A percentile compares a stretch with the other conserved stretches of the same genome.
phyloP scores from a whole-genome alignment of 129 eudicot species.

The Cynara cardunculus region DNA sequence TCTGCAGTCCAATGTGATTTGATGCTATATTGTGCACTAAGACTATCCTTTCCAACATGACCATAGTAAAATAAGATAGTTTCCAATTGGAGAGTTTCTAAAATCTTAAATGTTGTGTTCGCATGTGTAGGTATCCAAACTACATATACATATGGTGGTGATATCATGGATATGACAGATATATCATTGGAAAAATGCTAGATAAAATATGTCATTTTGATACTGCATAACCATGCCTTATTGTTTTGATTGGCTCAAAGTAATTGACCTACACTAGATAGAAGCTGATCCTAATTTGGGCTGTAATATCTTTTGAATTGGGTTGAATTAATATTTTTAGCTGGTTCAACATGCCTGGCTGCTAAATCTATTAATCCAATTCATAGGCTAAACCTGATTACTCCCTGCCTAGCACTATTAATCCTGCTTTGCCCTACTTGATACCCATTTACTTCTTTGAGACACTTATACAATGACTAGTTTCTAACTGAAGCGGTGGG shows the following conservation, averaged over 20 bases:
- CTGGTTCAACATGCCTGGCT: background rate
- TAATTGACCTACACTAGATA: background rate
- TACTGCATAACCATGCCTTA: background rate
- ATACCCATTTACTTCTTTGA: too few species aligned
- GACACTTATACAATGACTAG: too few species aligned
- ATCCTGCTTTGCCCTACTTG: too few species aligned
- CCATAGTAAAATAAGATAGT: background rate
- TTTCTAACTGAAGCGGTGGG: too few species aligned
- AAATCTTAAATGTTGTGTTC: background rate
- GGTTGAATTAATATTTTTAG: background rate
- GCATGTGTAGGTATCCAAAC: background rate
- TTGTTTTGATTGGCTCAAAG: background rate
- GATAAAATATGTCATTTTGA: background rate
- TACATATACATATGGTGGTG: background rate
- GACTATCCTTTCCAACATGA: background rate
- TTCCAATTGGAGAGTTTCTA: background rate
- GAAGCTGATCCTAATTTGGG: background rate
- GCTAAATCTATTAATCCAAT: background rate
- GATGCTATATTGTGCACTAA: background rate
- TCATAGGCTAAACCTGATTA: too few species aligned
- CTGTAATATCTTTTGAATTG: background rate
- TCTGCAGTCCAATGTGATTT: background rate
- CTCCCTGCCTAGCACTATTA: too few species aligned
- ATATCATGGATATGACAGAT: background rate
- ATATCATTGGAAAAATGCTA: background rate